These are phyloP conservation scores for Panicum miliaceum DNA, from an alignment of 176 grass and related monocot genomes.

Conservation along the genomic window DNA sequence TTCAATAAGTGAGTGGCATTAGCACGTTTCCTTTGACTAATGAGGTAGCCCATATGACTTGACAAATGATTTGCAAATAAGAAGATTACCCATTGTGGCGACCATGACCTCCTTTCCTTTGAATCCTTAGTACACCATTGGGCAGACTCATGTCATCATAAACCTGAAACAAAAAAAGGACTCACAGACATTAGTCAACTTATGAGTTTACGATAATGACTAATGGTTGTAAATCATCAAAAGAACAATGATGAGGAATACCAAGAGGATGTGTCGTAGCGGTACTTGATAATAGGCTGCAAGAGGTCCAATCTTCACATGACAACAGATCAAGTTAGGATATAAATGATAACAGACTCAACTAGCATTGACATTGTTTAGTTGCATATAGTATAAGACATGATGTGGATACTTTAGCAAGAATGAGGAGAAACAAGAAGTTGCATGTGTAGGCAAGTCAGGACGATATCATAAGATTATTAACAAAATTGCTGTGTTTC, in stretches of 20 bases:
- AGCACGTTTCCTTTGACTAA: slow-evolving; percentile 28
- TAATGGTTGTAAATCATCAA: slow-evolving; percentile 10
- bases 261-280: slow-evolving; percentile 80
- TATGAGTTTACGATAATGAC: slow-evolving; percentile 26
- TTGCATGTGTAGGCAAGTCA: slow-evolving; percentile 7
- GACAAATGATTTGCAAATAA: slow-evolving; percentile 22
- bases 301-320: slow-evolving; percentile 70
- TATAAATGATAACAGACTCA: slow-evolving; percentile 10
- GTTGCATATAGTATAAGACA: slow-evolving; percentile 21
- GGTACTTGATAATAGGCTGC: slow-evolving; percentile 97
- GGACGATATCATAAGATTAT: slow-evolving; percentile 13
- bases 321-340: slow-evolving; percentile 33
- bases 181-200: slow-evolving; percentile 17
- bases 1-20: slow-evolving; percentile 2
- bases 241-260: slow-evolving; percentile 48
- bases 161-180: slow-evolving; percentile 51
- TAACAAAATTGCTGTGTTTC: background rate
- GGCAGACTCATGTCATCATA: slow-evolving; percentile 95
- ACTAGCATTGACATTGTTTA: slow-evolving; percentile 21
- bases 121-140: slow-evolving; percentile 84
- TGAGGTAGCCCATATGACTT: slow-evolving; percentile 26
- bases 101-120: slow-evolving; percentile 90
- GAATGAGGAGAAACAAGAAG: background rate
- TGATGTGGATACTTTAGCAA: background rate
- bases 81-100: slow-evolving; percentile 85